Conservation (phyloP, 2,329 filamentous ascomycete genomes). For the Pseudofabraea citricarpa region DNA sequence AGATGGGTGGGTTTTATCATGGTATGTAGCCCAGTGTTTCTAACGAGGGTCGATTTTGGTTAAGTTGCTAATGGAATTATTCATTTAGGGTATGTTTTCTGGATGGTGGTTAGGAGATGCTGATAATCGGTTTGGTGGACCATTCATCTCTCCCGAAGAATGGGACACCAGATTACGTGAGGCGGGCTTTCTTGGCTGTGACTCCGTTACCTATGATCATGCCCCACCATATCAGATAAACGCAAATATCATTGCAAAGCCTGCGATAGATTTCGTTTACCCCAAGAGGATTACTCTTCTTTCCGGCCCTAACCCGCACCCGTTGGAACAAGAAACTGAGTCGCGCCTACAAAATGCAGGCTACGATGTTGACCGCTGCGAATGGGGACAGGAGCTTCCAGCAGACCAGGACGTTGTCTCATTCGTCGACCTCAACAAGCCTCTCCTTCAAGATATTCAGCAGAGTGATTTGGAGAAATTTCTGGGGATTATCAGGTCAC, state of each 20-base stretch:
- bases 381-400: neutral
- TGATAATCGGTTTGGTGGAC: neutral
- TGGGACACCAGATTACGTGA: conserved; percentile 12
- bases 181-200: conserved; percentile 26
- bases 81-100: neutral
- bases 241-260: neutral
- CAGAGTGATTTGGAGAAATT: conserved; percentile 5
- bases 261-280: neutral
- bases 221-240: neutral
- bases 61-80: neutral
- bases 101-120: neutral
- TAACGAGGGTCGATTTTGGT: neutral
- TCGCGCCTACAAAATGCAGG: neutral
- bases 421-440: neutral
- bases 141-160: neutral
- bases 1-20: too few relatives aligned
- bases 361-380: neutral
- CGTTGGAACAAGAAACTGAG: neutral
- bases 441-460: neutral
- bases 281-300: neutral
- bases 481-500: neutral
- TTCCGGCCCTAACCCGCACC: neutral
- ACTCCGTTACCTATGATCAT: conserved; percentile 6
- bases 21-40: too few relatives aligned
- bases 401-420: neutral